Evolutionary conservation across 805 yeast genomes (phyloP), one percentile per base, ranked within the genome.

Genomic region (Myxozyma neotropica): DNA sequence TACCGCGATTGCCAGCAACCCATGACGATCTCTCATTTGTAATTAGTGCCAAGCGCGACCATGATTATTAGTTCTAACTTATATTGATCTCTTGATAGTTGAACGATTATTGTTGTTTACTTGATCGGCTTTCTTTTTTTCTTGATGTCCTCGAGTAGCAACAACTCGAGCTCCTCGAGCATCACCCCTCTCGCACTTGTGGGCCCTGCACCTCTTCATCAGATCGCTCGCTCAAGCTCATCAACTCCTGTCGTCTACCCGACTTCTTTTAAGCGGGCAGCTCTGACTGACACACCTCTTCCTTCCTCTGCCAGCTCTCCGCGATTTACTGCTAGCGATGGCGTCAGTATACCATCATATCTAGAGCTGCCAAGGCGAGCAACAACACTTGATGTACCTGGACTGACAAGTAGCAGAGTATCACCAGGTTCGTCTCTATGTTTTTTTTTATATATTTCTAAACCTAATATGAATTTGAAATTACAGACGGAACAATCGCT

Each of bases 311-410:
- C 60, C 10, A 62, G 29, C 42, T 62, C 66, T 40, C 66, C 66
- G 24, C 57, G 58, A 15, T 23, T 55, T 13, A 49, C 51, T 19
- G 53, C 59, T 12, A 21, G 24, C 21, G 64, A 54, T 35, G 57
- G 55, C 13, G 15, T 26, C 27, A 39, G 35, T 17, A 15, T 55
- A 19, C 64, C 66, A 19, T 53, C 66, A 15, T 53, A 40, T 31
- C 53, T 62, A 8, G 66, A 62, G n/a, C 55, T 55, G 15, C 53
- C 66, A 12, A 43, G 87, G 45, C 77, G 89, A 61, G 88, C 92
- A 0, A 88, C 96, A 6, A 89, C 97, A 0, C 80, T 92, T 48
- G 96, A 91, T 70, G 88, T 93, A 5, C 97, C 97, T 0, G 97
- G 97, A 0, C 87, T 90, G 62, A 91, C 97, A 0, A 82, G 87